Base-by-base conservation (phyloP, 2,329 filamentous ascomycete genomes). In the Pseudogymnoascus sp. region DNA sequence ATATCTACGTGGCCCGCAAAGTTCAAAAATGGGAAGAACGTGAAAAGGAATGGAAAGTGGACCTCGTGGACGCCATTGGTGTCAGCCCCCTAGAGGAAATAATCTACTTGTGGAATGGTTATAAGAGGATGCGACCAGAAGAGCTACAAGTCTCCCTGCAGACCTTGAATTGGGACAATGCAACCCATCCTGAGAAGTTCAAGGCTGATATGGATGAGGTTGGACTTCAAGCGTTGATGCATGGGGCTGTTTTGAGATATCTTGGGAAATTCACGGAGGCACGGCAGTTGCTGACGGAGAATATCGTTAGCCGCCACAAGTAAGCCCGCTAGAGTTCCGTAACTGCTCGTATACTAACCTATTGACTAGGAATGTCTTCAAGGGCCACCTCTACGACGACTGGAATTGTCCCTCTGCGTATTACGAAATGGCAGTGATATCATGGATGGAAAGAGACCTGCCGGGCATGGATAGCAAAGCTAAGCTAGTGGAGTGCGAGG, bases 21-120 rank as follows among this genome's bases (percentile, higher is more conserved):
- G 77, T 97, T 12, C 82, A 85, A 62, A 96, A 96, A 75, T 97
- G 93, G 93, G 88, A 96, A 70, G 85, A 86, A 31, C 82, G 91
- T 21, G 86, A 89, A 3, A 88, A 87, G 71, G 79, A 83, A 53
- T 83, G 87, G 75, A 79, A 82, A 1, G 76, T 91, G 34, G 83
- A 88, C 59, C 79, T 97, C 3, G 83, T 89, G 1, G 93, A 97
- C 69, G 92, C 89, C 0, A 81, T 96, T 7, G 92, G 92, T 0
- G 81, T 90, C 2, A 89, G 87, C 65, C 95, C 95, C 0, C 79
- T 91, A 0, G 85, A 92, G 70, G 95, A 97, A 77, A 96, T 97
- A 89, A 87, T 89, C 11, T 96, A 93, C 74, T 86, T 97, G 69
- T 97, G 93, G 93, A 93, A 91, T 71, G 93, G 93, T 0, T 86